A percentile compares a stretch with the other conserved stretches of the same genome.
Conservation (phyloP, 2,329 filamentous ascomycete species). For the Rasamsonia emersonii region DNA sequence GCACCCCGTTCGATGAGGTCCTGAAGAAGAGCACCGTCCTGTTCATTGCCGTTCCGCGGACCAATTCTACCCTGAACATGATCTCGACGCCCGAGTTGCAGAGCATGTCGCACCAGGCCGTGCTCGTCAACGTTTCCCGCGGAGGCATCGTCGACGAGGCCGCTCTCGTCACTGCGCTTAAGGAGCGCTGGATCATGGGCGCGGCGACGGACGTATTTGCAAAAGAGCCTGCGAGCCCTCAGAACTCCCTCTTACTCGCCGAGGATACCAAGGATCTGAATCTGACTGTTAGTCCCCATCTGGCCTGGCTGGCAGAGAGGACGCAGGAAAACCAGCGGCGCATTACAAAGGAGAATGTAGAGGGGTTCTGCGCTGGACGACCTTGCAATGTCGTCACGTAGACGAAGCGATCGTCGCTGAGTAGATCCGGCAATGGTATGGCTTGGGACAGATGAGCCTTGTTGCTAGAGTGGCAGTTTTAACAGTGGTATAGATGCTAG, state of each 20-base stretch:
- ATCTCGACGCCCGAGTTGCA: constrained; percentile 33
- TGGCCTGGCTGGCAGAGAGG: constrained; percentile 45
- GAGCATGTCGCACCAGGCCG: constrained; percentile 36
- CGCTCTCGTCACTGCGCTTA: constrained; percentile 39
- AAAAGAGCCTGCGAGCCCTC: constrained; percentile 38
- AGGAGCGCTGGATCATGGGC: constrained; percentile 38
- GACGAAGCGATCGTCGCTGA: no score
- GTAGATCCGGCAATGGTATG: no score
- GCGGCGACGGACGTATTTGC: constrained; percentile 45
- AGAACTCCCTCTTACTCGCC: constrained; percentile 35
- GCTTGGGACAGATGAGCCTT: no score
- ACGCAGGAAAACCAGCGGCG: constrained; percentile 39
- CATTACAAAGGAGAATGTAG: no score
- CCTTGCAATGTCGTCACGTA: no score
- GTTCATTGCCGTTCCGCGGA: constrained; percentile 23
- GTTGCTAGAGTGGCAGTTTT: no score
- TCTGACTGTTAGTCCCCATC: constrained; percentile 44
- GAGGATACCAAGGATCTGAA: constrained; percentile 40
- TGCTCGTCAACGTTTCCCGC: constrained; percentile 43
- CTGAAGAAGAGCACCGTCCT: constrained; percentile 22
- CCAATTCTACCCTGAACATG: constrained; percentile 23
- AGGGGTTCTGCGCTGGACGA: no score
- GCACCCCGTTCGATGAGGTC: constrained; percentile 21
- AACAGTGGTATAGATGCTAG: no score
- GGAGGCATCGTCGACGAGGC: constrained; percentile 45